Conservation (phyloP, 2,329 filamentous ascomycete genomes). For the Didymella pinodella region DNA sequence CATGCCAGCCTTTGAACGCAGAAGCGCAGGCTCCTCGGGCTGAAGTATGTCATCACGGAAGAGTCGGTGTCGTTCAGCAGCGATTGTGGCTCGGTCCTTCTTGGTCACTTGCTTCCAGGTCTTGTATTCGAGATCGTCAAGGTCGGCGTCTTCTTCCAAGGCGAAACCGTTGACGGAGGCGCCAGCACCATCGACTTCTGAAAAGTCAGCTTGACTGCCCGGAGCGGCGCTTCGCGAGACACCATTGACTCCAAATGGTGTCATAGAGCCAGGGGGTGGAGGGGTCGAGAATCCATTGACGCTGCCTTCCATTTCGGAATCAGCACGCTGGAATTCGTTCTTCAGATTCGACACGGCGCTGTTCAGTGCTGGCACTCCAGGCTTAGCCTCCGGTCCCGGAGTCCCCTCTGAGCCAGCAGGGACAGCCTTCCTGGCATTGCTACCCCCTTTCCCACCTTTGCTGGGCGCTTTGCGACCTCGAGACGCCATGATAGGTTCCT, state of each 20-base stretch:
- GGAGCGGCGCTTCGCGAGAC: conserved; percentile 63
- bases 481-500: conserved; percentile 96
- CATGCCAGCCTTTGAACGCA: conserved; percentile 88
- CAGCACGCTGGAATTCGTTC: conserved; percentile 65
- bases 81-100: conserved; percentile 86
- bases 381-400: conserved; percentile 77
- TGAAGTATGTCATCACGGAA: conserved; percentile 88
- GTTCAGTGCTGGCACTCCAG: conserved; percentile 66
- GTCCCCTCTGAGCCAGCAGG: conserved; percentile 80
- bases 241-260: conserved; percentile 76
- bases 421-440: conserved; percentile 73
- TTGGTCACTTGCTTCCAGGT: conserved; percentile 99
- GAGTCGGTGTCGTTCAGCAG: conserved; percentile 84
- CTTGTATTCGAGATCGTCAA: conserved; percentile 91
- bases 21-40: conserved; percentile 82
- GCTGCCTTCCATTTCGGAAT: conserved; percentile 84
- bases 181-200: conserved; percentile 81
- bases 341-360: conserved; percentile 59
- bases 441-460: conserved; percentile 73
- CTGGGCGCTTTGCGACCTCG: conserved; percentile 86
- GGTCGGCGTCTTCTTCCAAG: conserved; percentile 77
- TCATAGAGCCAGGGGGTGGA: conserved; percentile 78
- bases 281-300: conserved; percentile 87
- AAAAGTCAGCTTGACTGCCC: conserved; percentile 79
- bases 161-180: conserved; percentile 72